Percentiles rank a stretch among this genome's conserved stretches.
Conservation (phyloP, 192 early-diverging fungal species). For the Globomyces pollinis-pini region DNA sequence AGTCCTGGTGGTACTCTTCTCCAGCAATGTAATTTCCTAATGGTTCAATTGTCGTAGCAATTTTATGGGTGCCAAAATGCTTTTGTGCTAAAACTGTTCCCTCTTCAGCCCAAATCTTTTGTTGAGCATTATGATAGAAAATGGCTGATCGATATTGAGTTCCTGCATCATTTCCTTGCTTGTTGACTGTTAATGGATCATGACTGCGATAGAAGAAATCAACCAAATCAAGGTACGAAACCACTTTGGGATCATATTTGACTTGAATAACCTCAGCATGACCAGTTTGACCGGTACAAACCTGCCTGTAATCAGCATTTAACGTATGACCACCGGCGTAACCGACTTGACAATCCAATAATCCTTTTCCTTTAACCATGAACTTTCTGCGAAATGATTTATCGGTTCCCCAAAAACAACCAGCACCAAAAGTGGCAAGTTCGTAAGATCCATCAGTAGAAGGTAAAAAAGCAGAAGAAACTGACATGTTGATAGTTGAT, state of each 20-base stretch:
- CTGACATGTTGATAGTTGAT: too few relatives aligned
- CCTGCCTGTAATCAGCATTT: constrained; percentile 31
- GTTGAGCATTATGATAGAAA: constrained; percentile 71
- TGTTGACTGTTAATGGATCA: constrained; percentile 80
- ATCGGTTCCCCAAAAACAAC: constrained; percentile 79
- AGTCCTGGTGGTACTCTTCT: constrained; percentile 58
- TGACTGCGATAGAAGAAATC: constrained; percentile 63
- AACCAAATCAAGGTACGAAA: constrained; percentile 68
- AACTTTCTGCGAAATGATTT: constrained; percentile 32
- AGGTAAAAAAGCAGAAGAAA: background rate
- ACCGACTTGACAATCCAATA: constrained; percentile 55
- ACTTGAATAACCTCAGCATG: constrained; percentile 83
- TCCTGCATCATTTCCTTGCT: constrained; percentile 77
- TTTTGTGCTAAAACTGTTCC: constrained; percentile 57
- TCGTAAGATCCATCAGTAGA: background rate
- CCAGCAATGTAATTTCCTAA: constrained; percentile 70
- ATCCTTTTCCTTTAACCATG: constrained; percentile 25
- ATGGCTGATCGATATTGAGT: constrained; percentile 85
- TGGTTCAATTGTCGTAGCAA: constrained; percentile 63
- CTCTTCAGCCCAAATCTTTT: constrained; percentile 65
- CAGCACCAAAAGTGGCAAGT: constrained; percentile 79
- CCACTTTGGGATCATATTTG: constrained; percentile 59
- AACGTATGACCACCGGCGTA: constrained; percentile 44
- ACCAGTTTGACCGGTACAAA: constrained; percentile 63
- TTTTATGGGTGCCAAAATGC: constrained; percentile 30